A percentile compares a stretch with the other conserved stretches of the same genome.
These are phyloP conservation scores for Podila minutissima DNA, from an alignment of 192 early-diverging fungal species.

Conservation along the genomic window DNA sequence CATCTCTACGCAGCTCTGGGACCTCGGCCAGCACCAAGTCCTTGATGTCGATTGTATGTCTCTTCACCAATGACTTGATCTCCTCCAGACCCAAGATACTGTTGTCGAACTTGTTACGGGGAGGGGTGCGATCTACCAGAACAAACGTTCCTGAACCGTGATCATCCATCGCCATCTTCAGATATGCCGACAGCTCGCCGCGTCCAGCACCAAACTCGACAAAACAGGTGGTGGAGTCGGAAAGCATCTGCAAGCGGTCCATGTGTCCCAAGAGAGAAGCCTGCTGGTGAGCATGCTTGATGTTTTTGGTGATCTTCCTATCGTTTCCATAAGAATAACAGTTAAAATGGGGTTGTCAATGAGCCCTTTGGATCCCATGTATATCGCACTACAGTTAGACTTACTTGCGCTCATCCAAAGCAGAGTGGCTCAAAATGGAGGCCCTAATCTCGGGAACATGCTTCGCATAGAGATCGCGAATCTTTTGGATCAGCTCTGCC, in stretches of 20 bases:
- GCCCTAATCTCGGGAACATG: slow-evolving; percentile 40
- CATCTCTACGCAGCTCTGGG: slow-evolving; percentile 43
- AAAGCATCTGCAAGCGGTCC: slow-evolving; percentile 65
- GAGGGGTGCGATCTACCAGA: slow-evolving; percentile 82
- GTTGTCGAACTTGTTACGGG: slow-evolving; percentile 75
- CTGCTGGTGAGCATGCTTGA: slow-evolving; percentile 66
- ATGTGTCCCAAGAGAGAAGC: slow-evolving; percentile 88
- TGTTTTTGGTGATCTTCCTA: slow-evolving; percentile 52
- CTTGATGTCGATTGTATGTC: slow-evolving; percentile 84
- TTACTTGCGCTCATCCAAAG: slow-evolving; percentile 50
- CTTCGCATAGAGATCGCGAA: slow-evolving; percentile 35
- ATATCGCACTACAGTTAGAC: slow-evolving; percentile 1
- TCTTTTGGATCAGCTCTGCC: slow-evolving; percentile 33
- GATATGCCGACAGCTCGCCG: slow-evolving; percentile 64
- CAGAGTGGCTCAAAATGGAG: slow-evolving; percentile 32
- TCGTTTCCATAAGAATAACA: background rate
- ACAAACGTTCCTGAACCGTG: slow-evolving; percentile 60
- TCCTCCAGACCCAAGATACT: slow-evolving; percentile 48
- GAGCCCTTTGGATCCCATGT: background rate
- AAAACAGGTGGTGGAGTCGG: slow-evolving; percentile 63
- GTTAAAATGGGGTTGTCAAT: background rate
- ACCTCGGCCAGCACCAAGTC: slow-evolving; percentile 79
- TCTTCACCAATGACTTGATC: slow-evolving; percentile 59
- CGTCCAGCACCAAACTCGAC: slow-evolving; percentile 86
- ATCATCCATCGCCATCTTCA: slow-evolving; percentile 59